phyloP scores from a whole-genome alignment of 2,329 filamentous ascomycete species.

The Biscogniauxia sp. region DNA sequence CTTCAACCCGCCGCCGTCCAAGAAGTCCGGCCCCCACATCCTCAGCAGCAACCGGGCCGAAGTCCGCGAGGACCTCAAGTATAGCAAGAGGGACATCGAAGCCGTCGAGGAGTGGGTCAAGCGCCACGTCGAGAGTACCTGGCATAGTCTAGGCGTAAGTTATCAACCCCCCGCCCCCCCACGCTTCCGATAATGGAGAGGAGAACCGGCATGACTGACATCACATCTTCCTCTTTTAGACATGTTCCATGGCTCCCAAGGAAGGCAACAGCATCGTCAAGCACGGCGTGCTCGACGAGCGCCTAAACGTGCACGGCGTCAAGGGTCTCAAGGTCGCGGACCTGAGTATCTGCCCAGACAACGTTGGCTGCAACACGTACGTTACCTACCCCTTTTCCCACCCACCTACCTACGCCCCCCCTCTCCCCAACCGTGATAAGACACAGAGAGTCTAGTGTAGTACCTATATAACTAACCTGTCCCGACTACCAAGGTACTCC shows the following conservation, averaged over 20 bases:
- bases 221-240: conserved; percentile 36
- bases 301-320: conserved; percentile 75
- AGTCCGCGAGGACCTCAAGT: conserved; percentile 62
- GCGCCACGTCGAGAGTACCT: conserved; percentile 73
- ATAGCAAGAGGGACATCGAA: conserved; percentile 60
- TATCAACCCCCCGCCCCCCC: too few relatives aligned
- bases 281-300: conserved; percentile 74
- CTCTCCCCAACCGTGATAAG: not conserved
- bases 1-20: conserved; percentile 53
- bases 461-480: too few relatives aligned
- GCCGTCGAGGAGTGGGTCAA: conserved; percentile 69
- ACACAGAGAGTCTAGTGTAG: too few relatives aligned
- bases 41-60: conserved; percentile 65
- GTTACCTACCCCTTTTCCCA: too few relatives aligned
- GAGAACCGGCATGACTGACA: not conserved
- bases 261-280: conserved; percentile 79
- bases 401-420: too few relatives aligned
- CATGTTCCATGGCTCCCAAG: conserved; percentile 73
- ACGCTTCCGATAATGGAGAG: not conserved
- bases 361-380: conserved; percentile 68
- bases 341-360: conserved; percentile 74
- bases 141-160: conserved; percentile 59
- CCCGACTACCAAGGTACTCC: conserved; percentile 47
- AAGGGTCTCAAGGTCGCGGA: conserved; percentile 76
- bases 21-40: conserved; percentile 41